Evolutionary conservation across 164 flowering plant species (phyloP).

Genomic region (Brasenia schreberi): DNA sequence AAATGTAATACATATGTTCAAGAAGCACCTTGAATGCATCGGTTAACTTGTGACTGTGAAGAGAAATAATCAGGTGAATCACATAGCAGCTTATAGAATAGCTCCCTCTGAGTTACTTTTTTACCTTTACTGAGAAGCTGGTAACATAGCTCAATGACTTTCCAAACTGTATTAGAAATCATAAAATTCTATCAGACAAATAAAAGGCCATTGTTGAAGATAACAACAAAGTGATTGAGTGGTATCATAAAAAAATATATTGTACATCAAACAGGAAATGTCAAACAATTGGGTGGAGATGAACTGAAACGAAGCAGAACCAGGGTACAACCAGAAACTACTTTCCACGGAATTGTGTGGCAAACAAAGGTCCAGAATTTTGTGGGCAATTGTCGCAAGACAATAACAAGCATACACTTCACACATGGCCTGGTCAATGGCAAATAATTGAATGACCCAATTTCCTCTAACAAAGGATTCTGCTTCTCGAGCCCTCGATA

Average conservation of each 20-base stretch:
- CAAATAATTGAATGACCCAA: not conserved
- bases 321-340: not conserved
- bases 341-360: not conserved
- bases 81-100: conserved; percentile 79
- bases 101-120: conserved; percentile 82
- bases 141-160: conserved; percentile 82
- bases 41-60: conserved; percentile 64
- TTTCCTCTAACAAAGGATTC: conserved; percentile 80
- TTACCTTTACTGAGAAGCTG: conserved; percentile 58
- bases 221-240: too few relatives aligned
- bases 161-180: conserved; percentile 50
- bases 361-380: not conserved
- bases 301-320: not conserved
- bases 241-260: too few relatives aligned
- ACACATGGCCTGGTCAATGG: too few relatives aligned
- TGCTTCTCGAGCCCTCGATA: conserved; percentile 47
- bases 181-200: too few relatives aligned
- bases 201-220: too few relatives aligned
- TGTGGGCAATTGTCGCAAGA: too few relatives aligned
- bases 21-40: conserved; percentile 66
- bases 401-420: not conserved
- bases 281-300: not conserved
- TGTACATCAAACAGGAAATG: not conserved
- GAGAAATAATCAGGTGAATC: conserved; percentile 64
- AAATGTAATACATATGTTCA: not conserved